Percentiles rank a stretch among this genome's conserved stretches.
Evolutionary conservation across 169 alveolate genomes (phyloP).

Genomic region (Plasmodium coatneyi): DNA sequence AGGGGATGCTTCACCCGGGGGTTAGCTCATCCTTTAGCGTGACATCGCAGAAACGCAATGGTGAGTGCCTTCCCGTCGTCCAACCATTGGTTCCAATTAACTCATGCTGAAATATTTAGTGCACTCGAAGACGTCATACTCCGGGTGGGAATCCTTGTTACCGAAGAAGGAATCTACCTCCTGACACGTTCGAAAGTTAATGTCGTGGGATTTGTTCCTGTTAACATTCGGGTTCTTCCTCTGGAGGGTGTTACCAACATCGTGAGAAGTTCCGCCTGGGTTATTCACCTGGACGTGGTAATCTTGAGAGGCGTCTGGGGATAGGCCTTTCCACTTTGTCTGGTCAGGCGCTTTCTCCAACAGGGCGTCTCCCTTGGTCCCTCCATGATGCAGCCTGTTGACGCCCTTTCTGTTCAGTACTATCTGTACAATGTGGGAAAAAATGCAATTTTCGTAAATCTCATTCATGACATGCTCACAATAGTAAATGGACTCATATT

Average conservation of each 20-base stretch:
- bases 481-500: conserved; percentile 63
- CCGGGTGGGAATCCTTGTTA: background rate
- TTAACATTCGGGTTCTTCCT: background rate
- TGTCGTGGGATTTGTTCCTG: background rate
- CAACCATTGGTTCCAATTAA: background rate
- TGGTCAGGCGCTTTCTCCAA: background rate
- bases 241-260: background rate
- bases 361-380: background rate
- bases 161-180: background rate
- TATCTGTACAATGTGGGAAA: conserved; percentile 14
- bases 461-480: conserved; percentile 72
- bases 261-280: background rate
- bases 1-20: background rate
- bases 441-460: conserved; percentile 55
- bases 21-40: background rate
- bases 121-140: background rate
- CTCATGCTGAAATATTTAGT: background rate
- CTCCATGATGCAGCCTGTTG: background rate
- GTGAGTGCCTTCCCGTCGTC: background rate
- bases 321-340: background rate
- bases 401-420: conserved; percentile 7
- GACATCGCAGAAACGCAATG: background rate
- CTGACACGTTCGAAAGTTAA: background rate
- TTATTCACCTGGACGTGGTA: background rate
- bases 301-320: background rate